These are phyloP conservation scores for Hylodesmum podocarpum DNA, from an alignment of 306 rosid species.

Conservation along the genomic window DNA sequence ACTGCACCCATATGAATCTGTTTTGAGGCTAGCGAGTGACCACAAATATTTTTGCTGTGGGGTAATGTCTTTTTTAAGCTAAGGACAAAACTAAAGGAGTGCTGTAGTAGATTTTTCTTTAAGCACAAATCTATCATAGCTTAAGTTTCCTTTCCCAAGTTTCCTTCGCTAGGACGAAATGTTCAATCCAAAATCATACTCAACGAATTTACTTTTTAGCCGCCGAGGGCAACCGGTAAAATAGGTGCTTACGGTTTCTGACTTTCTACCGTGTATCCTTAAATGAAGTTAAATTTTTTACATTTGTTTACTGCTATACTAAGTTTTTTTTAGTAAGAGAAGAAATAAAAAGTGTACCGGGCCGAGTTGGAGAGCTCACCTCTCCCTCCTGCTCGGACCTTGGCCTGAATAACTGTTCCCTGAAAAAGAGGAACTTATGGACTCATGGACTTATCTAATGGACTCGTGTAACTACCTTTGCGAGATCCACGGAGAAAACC, in stretches of 20 bases:
- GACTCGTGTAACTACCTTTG: no score
- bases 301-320: neutral
- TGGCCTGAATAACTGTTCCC: no score
- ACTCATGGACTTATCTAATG: no score
- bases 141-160: slow-evolving; percentile 16
- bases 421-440: no score
- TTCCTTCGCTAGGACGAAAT: slow-evolving; percentile 38
- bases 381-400: no score
- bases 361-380: no score
- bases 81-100: slow-evolving; percentile 6
- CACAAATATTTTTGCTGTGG: slow-evolving; percentile 16
- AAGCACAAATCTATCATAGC: neutral
- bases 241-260: neutral
- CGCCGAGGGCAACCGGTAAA: slow-evolving; percentile 10
- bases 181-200: slow-evolving; percentile 29
- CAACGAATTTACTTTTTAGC: slow-evolving; percentile 21
- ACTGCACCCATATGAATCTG: slow-evolving; percentile 14
- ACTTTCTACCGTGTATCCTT: no score
- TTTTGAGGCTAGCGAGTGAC: slow-evolving; percentile 10
- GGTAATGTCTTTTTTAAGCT: slow-evolving; percentile 7
- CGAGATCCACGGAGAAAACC: no score
- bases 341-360: no score
- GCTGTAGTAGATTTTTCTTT: neutral
- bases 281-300: no score
- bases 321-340: neutral